These are phyloP conservation scores for Kewa caespitosa DNA, from an alignment of 179 eudicot genomes.

Conservation along the genomic window DNA sequence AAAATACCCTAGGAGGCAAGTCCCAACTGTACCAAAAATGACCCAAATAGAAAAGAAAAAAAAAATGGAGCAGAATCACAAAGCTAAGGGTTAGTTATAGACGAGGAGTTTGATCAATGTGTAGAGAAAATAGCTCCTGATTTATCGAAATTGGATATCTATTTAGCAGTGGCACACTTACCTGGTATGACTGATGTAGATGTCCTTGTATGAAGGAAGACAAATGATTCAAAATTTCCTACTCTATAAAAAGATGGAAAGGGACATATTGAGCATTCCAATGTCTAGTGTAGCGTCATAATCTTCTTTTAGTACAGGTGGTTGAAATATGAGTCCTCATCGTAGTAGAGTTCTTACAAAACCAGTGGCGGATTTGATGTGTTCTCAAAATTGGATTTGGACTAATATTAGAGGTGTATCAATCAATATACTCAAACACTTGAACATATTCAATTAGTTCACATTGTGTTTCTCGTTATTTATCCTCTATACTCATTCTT, in stretches of 20 bases:
- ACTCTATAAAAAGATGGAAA: slow-evolving; percentile 11
- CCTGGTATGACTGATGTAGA: background rate
- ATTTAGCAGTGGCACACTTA: background rate
- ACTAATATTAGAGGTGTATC: background rate
- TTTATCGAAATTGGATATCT: background rate
- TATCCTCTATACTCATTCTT: too few species aligned
- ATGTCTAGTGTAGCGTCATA: background rate
- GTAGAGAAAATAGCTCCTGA: background rate
- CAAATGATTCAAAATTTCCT: slow-evolving; percentile 4
- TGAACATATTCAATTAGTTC: too few species aligned
- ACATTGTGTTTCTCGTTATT: too few species aligned
- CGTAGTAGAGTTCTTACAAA: background rate
- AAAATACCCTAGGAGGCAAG: background rate
- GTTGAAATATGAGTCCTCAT: background rate
- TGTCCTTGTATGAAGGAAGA: slow-evolving; percentile 6
- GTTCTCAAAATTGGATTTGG: slow-evolving; percentile 6
- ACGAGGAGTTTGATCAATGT: background rate
- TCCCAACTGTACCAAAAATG: background rate
- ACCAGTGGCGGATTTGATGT: background rate
- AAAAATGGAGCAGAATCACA: too few species aligned
- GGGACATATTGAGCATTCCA: background rate
- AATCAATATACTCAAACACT: too few species aligned
- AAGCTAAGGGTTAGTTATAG: too few species aligned
- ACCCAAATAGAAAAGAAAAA: background rate
- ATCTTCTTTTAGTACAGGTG: background rate